Evolutionary conservation across 371 early-diverging fungal genomes (phyloP).

Genomic region (Mortierella sp.): DNA sequence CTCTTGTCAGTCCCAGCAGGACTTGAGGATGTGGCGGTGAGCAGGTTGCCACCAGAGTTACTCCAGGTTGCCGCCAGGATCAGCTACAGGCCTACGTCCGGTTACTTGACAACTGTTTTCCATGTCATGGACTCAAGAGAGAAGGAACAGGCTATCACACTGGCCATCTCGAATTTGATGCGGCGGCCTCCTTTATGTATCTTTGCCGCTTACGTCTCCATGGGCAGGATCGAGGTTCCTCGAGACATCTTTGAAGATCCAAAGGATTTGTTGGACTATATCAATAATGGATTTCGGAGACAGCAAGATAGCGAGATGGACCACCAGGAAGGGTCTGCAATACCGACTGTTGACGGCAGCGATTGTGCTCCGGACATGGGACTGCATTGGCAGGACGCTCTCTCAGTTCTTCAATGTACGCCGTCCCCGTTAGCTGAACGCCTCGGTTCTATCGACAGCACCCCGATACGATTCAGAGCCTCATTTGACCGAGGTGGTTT

Average conservation of each 20-base stretch:
- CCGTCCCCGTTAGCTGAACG: constrained; percentile 20
- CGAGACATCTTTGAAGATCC: constrained; percentile 19
- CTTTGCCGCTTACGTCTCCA: constrained; percentile 26
- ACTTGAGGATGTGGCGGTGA: constrained; percentile 33
- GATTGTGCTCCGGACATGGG: background rate
- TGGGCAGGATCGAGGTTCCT: constrained; percentile 28
- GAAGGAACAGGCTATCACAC: background rate
- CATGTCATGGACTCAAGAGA: background rate
- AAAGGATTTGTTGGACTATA: constrained; percentile 7
- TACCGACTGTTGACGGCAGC: background rate
- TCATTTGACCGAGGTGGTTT: constrained; percentile 45
- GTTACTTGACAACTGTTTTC: constrained; percentile 15
- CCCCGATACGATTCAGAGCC: constrained; percentile 24
- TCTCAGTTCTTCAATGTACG: constrained; percentile 18
- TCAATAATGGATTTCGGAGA: constrained; percentile 3
- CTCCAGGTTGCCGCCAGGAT: constrained; percentile 20
- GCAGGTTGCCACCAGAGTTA: constrained; percentile 11
- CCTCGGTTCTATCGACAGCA: background rate
- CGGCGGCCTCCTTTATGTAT: constrained; percentile 32
- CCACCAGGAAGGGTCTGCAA: background rate
- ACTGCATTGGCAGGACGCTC: constrained; percentile 21
- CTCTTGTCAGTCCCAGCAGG: constrained; percentile 38
- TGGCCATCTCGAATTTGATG: constrained; percentile 16
- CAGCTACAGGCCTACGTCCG: constrained; percentile 26
- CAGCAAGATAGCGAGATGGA: background rate